Percentiles rank a stretch among this genome's conserved stretches.
These are phyloP conservation scores for Termitomyces sp. DNA, from an alignment of 768 basidiomycete species.

Conservation along the genomic window DNA sequence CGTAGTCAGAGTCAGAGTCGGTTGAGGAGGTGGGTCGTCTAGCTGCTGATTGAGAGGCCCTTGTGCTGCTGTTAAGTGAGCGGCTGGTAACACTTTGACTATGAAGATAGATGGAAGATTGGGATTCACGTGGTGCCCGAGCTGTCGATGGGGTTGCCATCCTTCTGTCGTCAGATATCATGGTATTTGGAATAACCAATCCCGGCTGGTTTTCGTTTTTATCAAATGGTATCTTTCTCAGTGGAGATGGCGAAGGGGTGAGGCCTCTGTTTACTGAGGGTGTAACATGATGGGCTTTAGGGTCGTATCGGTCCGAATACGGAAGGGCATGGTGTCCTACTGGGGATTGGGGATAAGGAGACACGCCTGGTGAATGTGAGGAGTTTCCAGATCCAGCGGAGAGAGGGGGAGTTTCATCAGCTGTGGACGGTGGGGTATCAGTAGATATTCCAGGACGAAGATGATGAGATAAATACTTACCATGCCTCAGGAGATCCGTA, in stretches of 20 bases:
- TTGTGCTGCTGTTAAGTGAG: not conserved
- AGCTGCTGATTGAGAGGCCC: not conserved
- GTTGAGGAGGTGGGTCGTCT: conserved; percentile 14
- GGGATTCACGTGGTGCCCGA: not conserved
- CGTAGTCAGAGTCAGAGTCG: conserved; percentile 37
- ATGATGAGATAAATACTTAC: conserved; percentile 23
- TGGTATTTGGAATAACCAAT: conserved; percentile 13
- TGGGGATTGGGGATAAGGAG: conserved; percentile 32
- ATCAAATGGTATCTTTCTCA: conserved; percentile 53
- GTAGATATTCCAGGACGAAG: not conserved
- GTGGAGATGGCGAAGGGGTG: conserved; percentile 20
- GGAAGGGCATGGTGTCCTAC: conserved; percentile 16
- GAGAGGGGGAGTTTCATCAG: conserved; percentile 37
- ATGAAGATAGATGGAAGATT: not conserved
- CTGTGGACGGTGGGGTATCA: conserved; percentile 12
- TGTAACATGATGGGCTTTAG: conserved; percentile 3
- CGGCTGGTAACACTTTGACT: not conserved
- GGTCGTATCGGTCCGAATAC: conserved; percentile 12
- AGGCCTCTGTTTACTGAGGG: conserved; percentile 9
- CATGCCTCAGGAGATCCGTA: conserved; percentile 34
- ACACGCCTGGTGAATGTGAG: conserved; percentile 36
- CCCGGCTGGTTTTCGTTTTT: conserved; percentile 38
- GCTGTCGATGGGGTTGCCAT: conserved; percentile 15
- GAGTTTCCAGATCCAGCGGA: conserved; percentile 42
- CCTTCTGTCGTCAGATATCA: conserved; percentile 2